Evolutionary conservation across 305 asterid species (phyloP).

Genomic region (Fraxinus nigra): DNA sequence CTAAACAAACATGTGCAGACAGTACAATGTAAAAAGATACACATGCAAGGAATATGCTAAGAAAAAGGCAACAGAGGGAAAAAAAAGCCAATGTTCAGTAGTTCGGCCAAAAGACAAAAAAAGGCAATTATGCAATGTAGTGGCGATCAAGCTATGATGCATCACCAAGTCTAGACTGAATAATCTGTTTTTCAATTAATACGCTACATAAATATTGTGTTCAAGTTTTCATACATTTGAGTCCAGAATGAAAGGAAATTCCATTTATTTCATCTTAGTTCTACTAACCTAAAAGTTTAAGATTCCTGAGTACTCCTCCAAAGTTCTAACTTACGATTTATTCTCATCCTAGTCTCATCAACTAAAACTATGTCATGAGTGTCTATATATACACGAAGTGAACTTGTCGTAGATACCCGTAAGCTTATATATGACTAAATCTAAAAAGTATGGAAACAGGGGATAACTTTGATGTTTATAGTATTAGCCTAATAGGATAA

Average conservation of each 20-base stretch:
- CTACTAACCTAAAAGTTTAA: not conserved
- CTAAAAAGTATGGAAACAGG: not conserved
- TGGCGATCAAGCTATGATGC: not conserved
- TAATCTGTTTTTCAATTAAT: not conserved
- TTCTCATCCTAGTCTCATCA: not conserved
- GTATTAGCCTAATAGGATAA: not conserved
- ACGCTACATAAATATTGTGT: not conserved
- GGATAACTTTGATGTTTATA: not conserved
- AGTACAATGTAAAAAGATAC: not conserved
- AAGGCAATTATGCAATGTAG: not conserved
- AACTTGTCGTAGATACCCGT: not conserved
- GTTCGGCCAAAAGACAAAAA: not conserved
- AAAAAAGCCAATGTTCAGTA: not conserved
- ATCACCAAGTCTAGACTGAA: not conserved
- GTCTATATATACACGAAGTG: not conserved
- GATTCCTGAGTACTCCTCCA: not conserved
- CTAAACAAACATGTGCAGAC: not conserved
- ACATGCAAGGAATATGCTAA: not conserved
- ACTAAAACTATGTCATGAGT: not conserved
- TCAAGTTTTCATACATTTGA: not conserved
- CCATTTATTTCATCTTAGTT: not conserved
- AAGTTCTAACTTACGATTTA: not conserved
- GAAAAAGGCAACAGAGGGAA: not conserved
- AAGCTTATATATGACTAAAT: not conserved
- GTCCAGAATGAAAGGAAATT: not conserved